Conservation (phyloP, 1,284 basidiomycete species). For the Microbotryum silenes-acaulis region DNA sequence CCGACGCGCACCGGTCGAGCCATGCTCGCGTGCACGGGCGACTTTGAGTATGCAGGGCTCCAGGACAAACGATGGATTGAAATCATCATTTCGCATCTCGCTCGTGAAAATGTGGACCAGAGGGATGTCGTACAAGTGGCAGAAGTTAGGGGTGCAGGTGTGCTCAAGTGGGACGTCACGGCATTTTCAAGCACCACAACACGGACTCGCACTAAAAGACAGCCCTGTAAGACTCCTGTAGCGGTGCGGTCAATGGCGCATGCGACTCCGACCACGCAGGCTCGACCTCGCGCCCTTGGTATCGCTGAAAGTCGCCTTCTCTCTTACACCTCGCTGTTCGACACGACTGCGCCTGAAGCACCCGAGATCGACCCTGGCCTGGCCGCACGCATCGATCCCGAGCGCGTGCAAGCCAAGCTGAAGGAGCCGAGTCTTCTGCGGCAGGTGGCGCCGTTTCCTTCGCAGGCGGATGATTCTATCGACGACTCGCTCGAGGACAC, state of each 20-base stretch:
- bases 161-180: too few species aligned
- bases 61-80: conserved; percentile 16
- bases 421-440: conserved; percentile 8
- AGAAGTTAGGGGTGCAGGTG: too few species aligned
- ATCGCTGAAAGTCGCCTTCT: conserved; percentile 3
- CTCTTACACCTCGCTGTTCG: conserved; percentile 19
- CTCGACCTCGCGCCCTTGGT: too few species aligned
- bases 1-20: background rate
- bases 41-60: conserved; percentile 7
- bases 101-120: background rate
- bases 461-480: conserved; percentile 14
- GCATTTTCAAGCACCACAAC: too few species aligned
- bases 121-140: background rate
- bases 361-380: conserved; percentile 7
- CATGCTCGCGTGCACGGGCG: conserved; percentile 1
- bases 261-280: too few species aligned
- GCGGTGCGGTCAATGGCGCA: too few species aligned
- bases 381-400: background rate
- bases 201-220: too few species aligned
- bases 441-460: conserved; percentile 16
- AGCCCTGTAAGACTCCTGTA: too few species aligned
- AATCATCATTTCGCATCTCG: background rate
- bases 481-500: conserved; percentile 21
- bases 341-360: conserved; percentile 16
- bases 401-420: background rate